A percentile compares a stretch with the other conserved stretches of the same genome.
Evolutionary conservation across 2,329 filamentous ascomycete genomes (phyloP).

Genomic region (Teratosphaeriaceae sp.): DNA sequence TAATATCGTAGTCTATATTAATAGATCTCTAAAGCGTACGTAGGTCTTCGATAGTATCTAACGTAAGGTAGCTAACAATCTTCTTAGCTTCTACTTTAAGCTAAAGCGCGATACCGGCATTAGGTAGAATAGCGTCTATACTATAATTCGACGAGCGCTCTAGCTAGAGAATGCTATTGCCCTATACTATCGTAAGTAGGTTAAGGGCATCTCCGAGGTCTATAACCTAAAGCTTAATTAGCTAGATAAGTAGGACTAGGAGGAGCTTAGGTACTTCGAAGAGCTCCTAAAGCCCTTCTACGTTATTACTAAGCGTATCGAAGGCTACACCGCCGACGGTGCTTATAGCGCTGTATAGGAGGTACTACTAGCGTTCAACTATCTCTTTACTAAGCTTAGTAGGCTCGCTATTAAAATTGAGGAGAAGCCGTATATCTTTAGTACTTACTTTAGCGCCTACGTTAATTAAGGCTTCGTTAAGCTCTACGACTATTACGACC

Average conservation of each 20-base stretch:
- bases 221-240: slow-evolving; percentile 2
- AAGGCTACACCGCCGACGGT: slow-evolving; percentile 3
- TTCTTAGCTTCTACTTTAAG: neutral
- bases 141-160: slow-evolving; percentile 4
- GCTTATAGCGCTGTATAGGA: slow-evolving; percentile 5
- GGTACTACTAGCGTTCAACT: slow-evolving; percentile 6
- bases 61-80: neutral
- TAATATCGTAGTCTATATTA: slow-evolving; percentile 7
- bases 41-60: neutral
- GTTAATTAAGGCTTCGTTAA: too few relatives aligned
- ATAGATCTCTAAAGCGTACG: neutral
- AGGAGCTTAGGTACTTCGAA: slow-evolving; percentile 5
- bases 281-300: slow-evolving; percentile 6
- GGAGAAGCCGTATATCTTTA: too few relatives aligned
- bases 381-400: slow-evolving; percentile 4
- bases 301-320: slow-evolving; percentile 2
- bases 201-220: neutral
- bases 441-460: too few relatives aligned
- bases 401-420: too few relatives aligned
- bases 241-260: slow-evolving; percentile 5
- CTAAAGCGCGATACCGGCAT: slow-evolving; percentile 4
- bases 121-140: slow-evolving; percentile 6
- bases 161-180: slow-evolving; percentile 1
- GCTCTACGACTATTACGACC: too few relatives aligned
- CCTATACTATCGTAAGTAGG: slow-evolving; percentile 2